Evolutionary conservation across 1,284 basidiomycete species (phyloP).

Genomic region (Mycosarcoma mackinlayi): DNA sequence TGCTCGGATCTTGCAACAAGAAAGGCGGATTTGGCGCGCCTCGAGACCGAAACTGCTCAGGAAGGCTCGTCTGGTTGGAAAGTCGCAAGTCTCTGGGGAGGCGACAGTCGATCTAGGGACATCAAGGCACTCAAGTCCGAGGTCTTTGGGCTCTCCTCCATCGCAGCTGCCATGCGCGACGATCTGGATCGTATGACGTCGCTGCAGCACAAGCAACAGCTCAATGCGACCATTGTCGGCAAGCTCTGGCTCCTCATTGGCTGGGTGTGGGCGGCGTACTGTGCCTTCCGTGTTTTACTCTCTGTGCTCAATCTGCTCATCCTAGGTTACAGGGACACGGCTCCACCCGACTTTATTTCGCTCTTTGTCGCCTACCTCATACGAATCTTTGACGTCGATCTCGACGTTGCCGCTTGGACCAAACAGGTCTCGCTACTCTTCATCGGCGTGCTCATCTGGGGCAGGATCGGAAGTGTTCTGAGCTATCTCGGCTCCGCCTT

Average conservation of each 20-base stretch:
- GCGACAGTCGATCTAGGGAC: slow-evolving; percentile 49
- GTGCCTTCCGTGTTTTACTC: slow-evolving; percentile 56
- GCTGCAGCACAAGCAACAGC: slow-evolving; percentile 64
- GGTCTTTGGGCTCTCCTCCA: slow-evolving; percentile 67
- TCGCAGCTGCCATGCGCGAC: slow-evolving; percentile 68
- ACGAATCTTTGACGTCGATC: slow-evolving; percentile 63
- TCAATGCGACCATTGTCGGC: slow-evolving; percentile 65
- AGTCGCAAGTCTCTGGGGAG: slow-evolving; percentile 28
- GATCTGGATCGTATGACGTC: slow-evolving; percentile 66
- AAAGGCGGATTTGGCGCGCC: slow-evolving; percentile 46
- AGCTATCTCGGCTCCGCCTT: slow-evolving; percentile 67
- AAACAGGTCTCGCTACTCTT: slow-evolving; percentile 68
- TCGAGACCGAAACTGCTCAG: slow-evolving; percentile 27
- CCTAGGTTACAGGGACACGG: slow-evolving; percentile 53
- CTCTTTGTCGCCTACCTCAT: slow-evolving; percentile 65
- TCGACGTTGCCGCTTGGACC: slow-evolving; percentile 69
- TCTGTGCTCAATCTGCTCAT: slow-evolving; percentile 49
- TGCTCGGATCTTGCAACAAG: slow-evolving; percentile 47
- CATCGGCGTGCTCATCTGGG: slow-evolving; percentile 69
- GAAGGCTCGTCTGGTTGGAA: slow-evolving; percentile 17
- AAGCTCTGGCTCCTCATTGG: slow-evolving; percentile 63
- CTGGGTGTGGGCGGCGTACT: slow-evolving; percentile 69
- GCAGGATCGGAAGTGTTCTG: slow-evolving; percentile 69
- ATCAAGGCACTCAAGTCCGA: slow-evolving; percentile 67
- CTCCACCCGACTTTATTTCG: slow-evolving; percentile 66